phyloP scores from a whole-genome alignment of 345 rosid species.

The Sisymbrium irio region DNA sequence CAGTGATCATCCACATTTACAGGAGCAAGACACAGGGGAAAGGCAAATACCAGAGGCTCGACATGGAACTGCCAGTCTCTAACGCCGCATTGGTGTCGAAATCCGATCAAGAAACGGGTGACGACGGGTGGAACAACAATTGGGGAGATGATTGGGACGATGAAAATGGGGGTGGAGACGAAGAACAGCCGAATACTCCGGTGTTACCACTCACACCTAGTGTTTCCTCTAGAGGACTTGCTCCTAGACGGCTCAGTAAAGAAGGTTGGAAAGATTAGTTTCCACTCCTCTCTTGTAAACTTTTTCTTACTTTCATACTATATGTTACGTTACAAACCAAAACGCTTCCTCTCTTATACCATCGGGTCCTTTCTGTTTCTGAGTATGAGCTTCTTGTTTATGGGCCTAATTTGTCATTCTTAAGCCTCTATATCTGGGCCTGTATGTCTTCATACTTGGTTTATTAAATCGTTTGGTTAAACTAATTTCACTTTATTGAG shows the following conservation, averaged over 20 bases:
- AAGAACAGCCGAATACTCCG: slow-evolving; percentile 67
- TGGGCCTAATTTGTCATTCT: neutral
- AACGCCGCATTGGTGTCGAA: slow-evolving; percentile 10
- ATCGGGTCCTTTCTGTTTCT: neutral
- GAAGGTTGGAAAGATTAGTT: slow-evolving; percentile 84
- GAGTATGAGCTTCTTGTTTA: neutral
- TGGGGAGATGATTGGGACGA: slow-evolving; percentile 85
- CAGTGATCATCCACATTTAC: slow-evolving; percentile 42
- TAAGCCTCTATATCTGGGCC: neutral
- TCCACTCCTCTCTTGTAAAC: neutral
- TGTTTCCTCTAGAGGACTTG: slow-evolving; percentile 70
- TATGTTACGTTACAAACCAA: neutral
- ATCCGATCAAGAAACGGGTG: slow-evolving; percentile 25
- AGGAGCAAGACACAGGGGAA: slow-evolving; percentile 32
- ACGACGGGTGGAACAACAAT: slow-evolving; percentile 71
- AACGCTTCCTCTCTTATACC: neutral
- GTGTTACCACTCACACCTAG: slow-evolving; percentile 63
- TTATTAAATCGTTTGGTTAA: too few relatives aligned
- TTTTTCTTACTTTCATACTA: neutral
- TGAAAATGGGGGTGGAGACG: slow-evolving; percentile 36
- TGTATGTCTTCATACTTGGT: neutral
- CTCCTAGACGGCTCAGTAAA: slow-evolving; percentile 64
- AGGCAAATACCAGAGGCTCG: slow-evolving; percentile 58
- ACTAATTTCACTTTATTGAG: neutral
- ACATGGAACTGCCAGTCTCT: slow-evolving; percentile 56